A percentile compares a stretch with the other conserved stretches of the same genome.
Evolutionary conservation across 768 basidiomycete species (phyloP).

Genomic region (Lactifluus echinatus): DNA sequence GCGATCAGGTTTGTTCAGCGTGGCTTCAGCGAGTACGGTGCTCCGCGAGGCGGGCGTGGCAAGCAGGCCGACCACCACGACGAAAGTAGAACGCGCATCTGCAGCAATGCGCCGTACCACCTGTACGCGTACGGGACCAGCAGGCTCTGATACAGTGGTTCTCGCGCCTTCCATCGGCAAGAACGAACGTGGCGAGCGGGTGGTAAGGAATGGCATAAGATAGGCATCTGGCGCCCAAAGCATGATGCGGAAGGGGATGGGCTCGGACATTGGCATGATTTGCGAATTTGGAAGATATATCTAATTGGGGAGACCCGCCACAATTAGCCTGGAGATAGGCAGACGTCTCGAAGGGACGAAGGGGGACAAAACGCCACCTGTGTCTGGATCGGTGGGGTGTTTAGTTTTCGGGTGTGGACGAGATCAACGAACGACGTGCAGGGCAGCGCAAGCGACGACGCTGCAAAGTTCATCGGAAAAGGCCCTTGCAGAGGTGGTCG

Average conservation of each 20-base stretch:
- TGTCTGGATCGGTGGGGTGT: conserved; percentile 6
- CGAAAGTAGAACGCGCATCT: conserved; percentile 8
- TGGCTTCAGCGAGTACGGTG: not conserved
- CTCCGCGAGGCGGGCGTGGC: not conserved
- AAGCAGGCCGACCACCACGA: conserved; percentile 6
- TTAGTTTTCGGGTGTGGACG: not conserved
- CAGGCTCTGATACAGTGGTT: not conserved
- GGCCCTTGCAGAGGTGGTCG: conserved; percentile 9
- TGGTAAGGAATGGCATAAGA: conserved; percentile 1
- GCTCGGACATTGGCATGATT: conserved; percentile 3
- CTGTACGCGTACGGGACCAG: conserved; percentile 4
- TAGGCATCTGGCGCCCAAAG: conserved; percentile 14
- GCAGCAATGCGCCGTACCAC: conserved; percentile 9
- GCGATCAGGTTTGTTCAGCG: not conserved
- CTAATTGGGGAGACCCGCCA: not conserved
- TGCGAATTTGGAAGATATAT: conserved; percentile 17
- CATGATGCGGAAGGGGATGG: conserved; percentile 7
- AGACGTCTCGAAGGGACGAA: not conserved
- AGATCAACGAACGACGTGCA: conserved; percentile 9
- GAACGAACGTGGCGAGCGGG: conserved; percentile 2
- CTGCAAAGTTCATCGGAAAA: not conserved
- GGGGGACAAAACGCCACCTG: conserved; percentile 2
- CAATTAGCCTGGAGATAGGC: not conserved
- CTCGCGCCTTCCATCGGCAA: not conserved
- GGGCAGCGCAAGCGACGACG: not conserved